phyloP scores from a whole-genome alignment of 2,329 filamentous ascomycete species.

The Calonectria ilicicola region DNA sequence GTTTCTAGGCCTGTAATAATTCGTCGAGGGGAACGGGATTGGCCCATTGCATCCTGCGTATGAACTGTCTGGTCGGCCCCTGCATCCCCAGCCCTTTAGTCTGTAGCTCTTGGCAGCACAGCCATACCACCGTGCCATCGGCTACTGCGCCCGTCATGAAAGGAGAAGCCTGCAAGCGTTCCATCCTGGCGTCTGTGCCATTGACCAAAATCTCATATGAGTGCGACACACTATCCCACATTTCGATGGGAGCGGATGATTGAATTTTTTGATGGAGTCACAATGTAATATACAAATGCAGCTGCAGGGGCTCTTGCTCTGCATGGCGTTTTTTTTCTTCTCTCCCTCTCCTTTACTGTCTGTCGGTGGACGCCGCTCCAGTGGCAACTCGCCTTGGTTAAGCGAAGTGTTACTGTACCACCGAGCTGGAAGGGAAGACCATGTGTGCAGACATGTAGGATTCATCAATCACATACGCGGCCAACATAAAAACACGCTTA shows the following conservation, averaged over 20 bases:
- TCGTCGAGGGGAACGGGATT: not conserved
- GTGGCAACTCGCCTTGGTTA: slow-evolving; percentile 7
- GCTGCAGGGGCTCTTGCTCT: slow-evolving; percentile 19
- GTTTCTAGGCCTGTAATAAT: slow-evolving; percentile 12
- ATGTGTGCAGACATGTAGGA: slow-evolving; percentile 4
- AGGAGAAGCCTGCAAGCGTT: not conserved
- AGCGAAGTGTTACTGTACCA: slow-evolving; percentile 6
- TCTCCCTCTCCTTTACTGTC: not conserved
- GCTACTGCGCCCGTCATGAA: not conserved
- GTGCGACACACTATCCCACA: slow-evolving; percentile 18
- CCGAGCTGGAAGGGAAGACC: slow-evolving; percentile 4
- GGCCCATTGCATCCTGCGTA: not conserved
- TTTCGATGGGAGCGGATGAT: slow-evolving; percentile 6
- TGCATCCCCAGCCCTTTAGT: slow-evolving; percentile 8
- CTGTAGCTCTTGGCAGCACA: slow-evolving; percentile 3
- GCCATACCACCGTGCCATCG: not conserved
- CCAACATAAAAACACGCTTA: not conserved
- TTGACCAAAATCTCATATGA: slow-evolving; percentile 1
- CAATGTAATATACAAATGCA: not conserved
- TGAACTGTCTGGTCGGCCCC: slow-evolving; percentile 5
- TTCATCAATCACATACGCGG: not conserved
- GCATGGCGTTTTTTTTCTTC: slow-evolving; percentile 5
- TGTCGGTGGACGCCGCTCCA: not conserved
- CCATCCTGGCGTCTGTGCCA: slow-evolving; percentile 14
- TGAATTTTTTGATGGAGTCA: slow-evolving; percentile 11